Conservation (phyloP, 345 rosid species). For the Eucalyptus regnans region DNA sequence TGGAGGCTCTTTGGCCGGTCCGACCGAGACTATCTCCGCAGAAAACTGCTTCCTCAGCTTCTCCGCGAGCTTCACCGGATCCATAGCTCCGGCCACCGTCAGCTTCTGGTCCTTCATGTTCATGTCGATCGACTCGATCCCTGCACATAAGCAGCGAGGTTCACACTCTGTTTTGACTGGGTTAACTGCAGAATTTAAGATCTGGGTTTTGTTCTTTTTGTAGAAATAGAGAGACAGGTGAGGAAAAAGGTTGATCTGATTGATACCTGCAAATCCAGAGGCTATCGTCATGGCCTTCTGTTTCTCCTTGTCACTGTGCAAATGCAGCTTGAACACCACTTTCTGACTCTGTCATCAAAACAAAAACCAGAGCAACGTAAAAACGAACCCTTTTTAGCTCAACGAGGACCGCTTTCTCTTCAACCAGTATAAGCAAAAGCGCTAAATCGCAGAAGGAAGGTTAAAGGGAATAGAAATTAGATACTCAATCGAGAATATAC, state of each 20-base stretch:
- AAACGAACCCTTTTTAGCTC: background rate
- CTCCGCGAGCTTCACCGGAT: background rate
- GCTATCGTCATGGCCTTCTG: constrained; percentile 19
- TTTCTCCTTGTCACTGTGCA: constrained; percentile 8
- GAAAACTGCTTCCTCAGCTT: constrained; percentile 1
- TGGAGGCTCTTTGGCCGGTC: constrained; percentile 2
- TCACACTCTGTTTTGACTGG: background rate
- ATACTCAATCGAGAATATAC: background rate
- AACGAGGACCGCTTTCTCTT: background rate
- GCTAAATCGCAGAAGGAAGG: background rate
- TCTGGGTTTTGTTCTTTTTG: background rate
- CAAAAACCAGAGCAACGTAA: background rate
- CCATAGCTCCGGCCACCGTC: background rate
- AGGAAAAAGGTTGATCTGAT: background rate
- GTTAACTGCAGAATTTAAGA: background rate
- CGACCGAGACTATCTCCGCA: background rate
- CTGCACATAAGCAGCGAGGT: background rate
- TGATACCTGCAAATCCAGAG: constrained; percentile 14
- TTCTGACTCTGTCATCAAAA: constrained; percentile 17
- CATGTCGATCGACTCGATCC: background rate
- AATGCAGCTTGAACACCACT: constrained; percentile 13
- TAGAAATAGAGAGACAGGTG: background rate
- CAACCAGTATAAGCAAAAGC: background rate
- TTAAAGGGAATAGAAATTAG: background rate
- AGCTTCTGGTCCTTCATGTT: constrained; percentile 5